phyloP scores from a whole-genome alignment of 768 basidiomycete species.

The Asterophora lycoperdoides region DNA sequence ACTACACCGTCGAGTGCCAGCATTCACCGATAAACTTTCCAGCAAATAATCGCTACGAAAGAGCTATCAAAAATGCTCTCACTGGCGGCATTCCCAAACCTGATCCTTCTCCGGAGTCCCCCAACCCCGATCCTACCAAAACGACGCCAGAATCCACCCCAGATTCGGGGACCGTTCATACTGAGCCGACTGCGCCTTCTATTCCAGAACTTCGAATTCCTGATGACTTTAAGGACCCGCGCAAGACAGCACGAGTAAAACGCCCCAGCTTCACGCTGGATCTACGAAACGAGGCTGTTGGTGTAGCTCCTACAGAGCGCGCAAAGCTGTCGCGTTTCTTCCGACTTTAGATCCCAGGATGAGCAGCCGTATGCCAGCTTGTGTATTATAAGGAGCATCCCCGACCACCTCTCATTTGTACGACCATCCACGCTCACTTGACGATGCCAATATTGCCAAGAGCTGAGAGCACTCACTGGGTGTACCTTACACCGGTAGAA shows the following conservation, averaged over 20 bases:
- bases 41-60: slow-evolving; percentile 48
- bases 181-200: neutral
- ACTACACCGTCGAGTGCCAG: slow-evolving; percentile 3
- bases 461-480: too few relatives aligned
- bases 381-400: neutral
- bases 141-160: slow-evolving; percentile 5
- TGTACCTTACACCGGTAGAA: too few relatives aligned
- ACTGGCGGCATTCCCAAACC: slow-evolving; percentile 18
- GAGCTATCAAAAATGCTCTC: slow-evolving; percentile 46
- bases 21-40: neutral
- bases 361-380: neutral
- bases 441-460: neutral
- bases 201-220: slow-evolving; percentile 12
- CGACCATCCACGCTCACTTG: neutral
- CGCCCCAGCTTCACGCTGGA: slow-evolving; percentile 22
- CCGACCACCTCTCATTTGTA: neutral
- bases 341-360: slow-evolving; percentile 16
- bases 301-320: slow-evolving; percentile 10
- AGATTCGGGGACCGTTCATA: neutral
- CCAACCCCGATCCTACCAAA: neutral
- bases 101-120: neutral
- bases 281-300: slow-evolving; percentile 8
- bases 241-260: slow-evolving; percentile 30
- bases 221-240: slow-evolving; percentile 27
- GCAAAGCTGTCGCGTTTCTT: slow-evolving; percentile 25